phyloP scores from a whole-genome alignment of 345 rosid genomes.

The Aethionema arabicum region DNA sequence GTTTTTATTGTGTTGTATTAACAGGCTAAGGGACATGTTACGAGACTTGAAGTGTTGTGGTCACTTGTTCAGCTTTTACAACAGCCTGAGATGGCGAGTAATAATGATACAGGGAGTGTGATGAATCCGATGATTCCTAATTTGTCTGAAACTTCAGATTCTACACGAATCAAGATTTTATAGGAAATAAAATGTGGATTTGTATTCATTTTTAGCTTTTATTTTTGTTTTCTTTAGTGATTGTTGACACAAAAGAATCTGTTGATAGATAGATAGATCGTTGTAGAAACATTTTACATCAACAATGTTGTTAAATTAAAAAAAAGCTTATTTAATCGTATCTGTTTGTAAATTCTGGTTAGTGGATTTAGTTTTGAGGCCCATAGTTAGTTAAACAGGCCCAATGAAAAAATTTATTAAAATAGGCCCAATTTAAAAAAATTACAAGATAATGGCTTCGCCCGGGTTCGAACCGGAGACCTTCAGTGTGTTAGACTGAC shows the following conservation, averaged over 20 bases:
- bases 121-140: neutral
- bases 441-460: constrained; percentile 63
- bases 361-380: too few relatives aligned
- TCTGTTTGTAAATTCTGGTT: too few relatives aligned
- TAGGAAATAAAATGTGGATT: too few relatives aligned
- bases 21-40: constrained; percentile 58
- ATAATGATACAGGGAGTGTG: neutral
- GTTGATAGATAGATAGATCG: too few relatives aligned
- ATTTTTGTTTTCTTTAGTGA: too few relatives aligned
- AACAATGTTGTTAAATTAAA: too few relatives aligned
- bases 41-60: constrained; percentile 76
- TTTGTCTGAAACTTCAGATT: neutral
- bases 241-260: too few relatives aligned
- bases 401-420: too few relatives aligned
- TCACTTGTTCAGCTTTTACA: constrained; percentile 74
- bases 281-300: too few relatives aligned
- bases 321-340: too few relatives aligned
- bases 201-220: neutral
- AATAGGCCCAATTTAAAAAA: too few relatives aligned
- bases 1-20: neutral
- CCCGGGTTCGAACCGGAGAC: constrained; percentile 82
- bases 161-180: neutral
- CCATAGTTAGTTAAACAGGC: too few relatives aligned
- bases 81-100: constrained; percentile 25
- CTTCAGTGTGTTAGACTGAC: constrained; percentile 90